These are phyloP conservation scores for Vicia faba DNA, from an alignment of 306 rosid species.

Conservation along the genomic window DNA sequence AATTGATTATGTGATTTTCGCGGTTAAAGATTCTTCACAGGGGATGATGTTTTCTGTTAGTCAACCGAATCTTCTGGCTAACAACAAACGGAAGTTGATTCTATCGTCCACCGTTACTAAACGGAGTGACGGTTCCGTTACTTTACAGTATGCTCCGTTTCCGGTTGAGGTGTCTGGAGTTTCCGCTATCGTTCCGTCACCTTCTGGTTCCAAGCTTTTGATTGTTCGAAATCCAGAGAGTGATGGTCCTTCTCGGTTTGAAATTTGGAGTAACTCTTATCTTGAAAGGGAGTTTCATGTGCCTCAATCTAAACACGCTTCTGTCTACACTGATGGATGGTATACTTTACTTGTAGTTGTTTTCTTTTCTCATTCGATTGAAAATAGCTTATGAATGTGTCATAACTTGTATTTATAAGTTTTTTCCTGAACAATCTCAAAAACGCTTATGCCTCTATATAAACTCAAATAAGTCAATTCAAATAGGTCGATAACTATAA, in stretches of 20 bases:
- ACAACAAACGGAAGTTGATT: slow-evolving; percentile 71
- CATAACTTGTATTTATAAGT: neutral
- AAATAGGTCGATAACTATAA: neutral
- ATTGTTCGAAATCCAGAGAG: slow-evolving; percentile 69
- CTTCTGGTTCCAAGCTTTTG: slow-evolving; percentile 71
- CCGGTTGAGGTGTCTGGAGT: slow-evolving; percentile 79
- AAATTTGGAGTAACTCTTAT: slow-evolving; percentile 70
- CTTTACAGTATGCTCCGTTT: slow-evolving; percentile 78
- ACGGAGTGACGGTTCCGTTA: slow-evolving; percentile 44
- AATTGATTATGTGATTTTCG: neutral
- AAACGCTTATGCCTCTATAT: neutral
- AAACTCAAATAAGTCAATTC: neutral
- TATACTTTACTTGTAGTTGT: slow-evolving; percentile 33
- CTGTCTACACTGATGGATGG: slow-evolving; percentile 89
- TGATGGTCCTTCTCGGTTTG: slow-evolving; percentile 66
- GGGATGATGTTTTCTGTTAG: slow-evolving; percentile 66
- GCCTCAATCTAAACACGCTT: slow-evolving; percentile 76
- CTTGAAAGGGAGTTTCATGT: slow-evolving; percentile 69
- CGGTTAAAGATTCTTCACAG: slow-evolving; percentile 35
- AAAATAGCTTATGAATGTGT: too few relatives aligned
- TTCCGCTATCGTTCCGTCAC: slow-evolving; percentile 78
- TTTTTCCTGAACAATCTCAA: neutral
- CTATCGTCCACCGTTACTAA: slow-evolving; percentile 59
- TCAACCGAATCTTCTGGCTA: slow-evolving; percentile 75
- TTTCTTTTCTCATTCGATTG: neutral